Evolutionary conservation across 2,329 filamentous ascomycete genomes (phyloP), one percentile per base, ranked within the genome.

Genomic region (Claviceps arundinis): DNA sequence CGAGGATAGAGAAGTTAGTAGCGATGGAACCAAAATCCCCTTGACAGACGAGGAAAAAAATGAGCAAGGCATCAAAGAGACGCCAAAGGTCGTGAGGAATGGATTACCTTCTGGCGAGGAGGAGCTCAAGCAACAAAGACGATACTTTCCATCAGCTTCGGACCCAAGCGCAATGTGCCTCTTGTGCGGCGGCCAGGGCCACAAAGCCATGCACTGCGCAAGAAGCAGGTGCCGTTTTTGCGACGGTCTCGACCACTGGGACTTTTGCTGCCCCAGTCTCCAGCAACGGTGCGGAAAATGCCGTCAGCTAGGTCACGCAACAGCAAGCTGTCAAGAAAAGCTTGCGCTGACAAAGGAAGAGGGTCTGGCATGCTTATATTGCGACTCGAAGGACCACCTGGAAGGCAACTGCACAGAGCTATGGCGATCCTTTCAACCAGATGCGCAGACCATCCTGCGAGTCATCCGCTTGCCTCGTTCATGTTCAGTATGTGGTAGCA

Each of bases 381-480:
- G 85, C 64, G 68, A 68, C 41, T 73, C 73, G 6, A 56, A 60
- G 3, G 69, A 74, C 8, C 85, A 89, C 58, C 58, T 73, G 8
- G 84, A 87, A 60, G 62, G 69, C 13, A 66, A 74, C 2, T 88
- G 85, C 62, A 73, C 76, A 50, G 68, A 73, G 47, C 67, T 83
- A 24, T 87, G 81, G 81, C 71, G 75, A 53, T 79, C 73, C 17
- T 83, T 76, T 61, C 63, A 67, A 13, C 71, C 70, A 2, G 63
- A 67, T 14, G 58, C 65, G 9, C 60, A 65, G 16, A 64, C 64
- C 14, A 65, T 72, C 48, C 70, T 68, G 53, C 78, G 71, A 54
- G 77, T 82, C 41, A 66, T 65, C 48, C 62, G 64, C 34, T 70
- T 84, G 19, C 70, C 71, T 0, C 65, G 71, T 1, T 75, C 71